These are phyloP conservation scores for Mycena polygramma DNA, from an alignment of 768 basidiomycete genomes.

Conservation along the genomic window DNA sequence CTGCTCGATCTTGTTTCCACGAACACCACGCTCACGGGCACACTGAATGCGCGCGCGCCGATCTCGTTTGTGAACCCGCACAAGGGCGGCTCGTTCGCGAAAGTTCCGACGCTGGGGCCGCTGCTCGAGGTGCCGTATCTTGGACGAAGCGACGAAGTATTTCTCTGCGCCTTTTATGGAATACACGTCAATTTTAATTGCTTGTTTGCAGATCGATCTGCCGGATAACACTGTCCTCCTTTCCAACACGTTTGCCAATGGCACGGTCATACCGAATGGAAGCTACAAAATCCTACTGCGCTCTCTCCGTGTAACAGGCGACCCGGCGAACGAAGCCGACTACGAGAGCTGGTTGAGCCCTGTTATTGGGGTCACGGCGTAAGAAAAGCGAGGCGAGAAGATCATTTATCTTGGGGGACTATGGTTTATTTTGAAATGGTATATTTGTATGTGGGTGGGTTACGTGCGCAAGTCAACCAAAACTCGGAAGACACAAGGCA, in stretches of 20 bases:
- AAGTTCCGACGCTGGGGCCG: conserved; percentile 30
- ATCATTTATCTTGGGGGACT: no score
- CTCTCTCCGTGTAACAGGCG: conserved; percentile 57
- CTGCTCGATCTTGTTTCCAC: conserved; percentile 64
- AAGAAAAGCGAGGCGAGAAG: no score
- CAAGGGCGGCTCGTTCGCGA: conserved; percentile 54
- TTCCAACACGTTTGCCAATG: conserved; percentile 57
- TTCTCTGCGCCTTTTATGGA: no score
- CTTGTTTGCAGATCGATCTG: conserved; percentile 36
- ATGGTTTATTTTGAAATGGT: no score
- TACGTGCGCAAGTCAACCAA: no score
- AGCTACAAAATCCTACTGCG: conserved; percentile 56
- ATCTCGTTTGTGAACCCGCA: conserved; percentile 55
- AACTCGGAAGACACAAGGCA: no score
- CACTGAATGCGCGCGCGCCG: conserved; percentile 49
- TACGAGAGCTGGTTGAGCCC: conserved; percentile 64
- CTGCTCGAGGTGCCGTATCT: conserved; percentile 30
- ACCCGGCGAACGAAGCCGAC: conserved; percentile 55
- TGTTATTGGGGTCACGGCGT: conserved; percentile 44
- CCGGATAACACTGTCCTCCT: conserved; percentile 45
- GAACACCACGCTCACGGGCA: conserved; percentile 55
- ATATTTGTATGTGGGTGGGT: no score
- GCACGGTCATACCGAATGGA: conserved; percentile 58
- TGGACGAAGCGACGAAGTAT: conserved; percentile 32
- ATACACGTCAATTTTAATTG: no score